Percentiles rank a stretch among this genome's conserved stretches.
Conservation (phyloP, 306 rosid genomes). For the Luffa acutangula region DNA sequence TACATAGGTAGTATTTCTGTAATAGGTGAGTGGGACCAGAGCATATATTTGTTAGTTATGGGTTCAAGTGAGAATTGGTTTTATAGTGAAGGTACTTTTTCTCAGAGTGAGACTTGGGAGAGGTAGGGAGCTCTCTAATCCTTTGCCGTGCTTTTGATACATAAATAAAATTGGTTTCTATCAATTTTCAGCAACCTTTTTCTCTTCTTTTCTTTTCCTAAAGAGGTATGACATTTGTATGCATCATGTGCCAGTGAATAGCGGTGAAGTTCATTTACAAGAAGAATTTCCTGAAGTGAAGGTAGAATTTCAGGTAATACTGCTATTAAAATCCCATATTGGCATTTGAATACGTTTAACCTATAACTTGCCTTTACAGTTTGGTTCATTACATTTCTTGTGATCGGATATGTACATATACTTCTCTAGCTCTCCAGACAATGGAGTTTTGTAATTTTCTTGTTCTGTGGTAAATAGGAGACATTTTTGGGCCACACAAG, state of each 20-base stretch:
- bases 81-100: not conserved
- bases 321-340: not conserved
- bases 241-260: slow-evolving; percentile 40
- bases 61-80: not conserved
- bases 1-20: not conserved
- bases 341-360: not conserved
- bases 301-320: slow-evolving; percentile 77
- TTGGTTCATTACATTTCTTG: not conserved
- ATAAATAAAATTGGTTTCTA: not conserved
- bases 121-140: not conserved
- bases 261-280: slow-evolving; percentile 35
- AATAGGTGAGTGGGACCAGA: not conserved
- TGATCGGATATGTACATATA: not conserved
- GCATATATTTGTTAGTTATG: not conserved
- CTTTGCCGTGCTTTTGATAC: not conserved
- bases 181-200: not conserved
- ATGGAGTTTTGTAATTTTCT: slow-evolving; percentile 20
- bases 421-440: not conserved
- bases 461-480: slow-evolving; percentile 52
- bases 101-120: not conserved
- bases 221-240: not conserved
- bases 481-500: slow-evolving; percentile 94
- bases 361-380: not conserved
- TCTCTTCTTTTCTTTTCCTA: not conserved
- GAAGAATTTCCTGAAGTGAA: slow-evolving; percentile 85